A percentile compares a stretch with the other conserved stretches of the same genome.
These are phyloP conservation scores for Pisolithus marmoratus DNA, from an alignment of 768 basidiomycete genomes.

Conservation along the genomic window DNA sequence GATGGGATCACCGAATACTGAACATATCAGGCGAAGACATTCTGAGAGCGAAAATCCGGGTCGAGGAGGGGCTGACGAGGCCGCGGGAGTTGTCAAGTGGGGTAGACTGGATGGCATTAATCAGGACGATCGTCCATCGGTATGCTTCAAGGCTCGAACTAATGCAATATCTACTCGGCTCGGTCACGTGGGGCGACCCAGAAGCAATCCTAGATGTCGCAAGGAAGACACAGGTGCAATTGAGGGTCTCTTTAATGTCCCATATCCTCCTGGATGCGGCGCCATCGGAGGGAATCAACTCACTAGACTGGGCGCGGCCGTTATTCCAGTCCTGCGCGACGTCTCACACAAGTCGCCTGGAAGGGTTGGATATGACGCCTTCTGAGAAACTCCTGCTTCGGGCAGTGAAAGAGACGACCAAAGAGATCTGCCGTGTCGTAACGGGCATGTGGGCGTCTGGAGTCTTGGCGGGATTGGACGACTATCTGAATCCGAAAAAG, in stretches of 20 bases:
- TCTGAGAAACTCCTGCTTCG: slow-evolving; percentile 25
- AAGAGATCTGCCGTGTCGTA: slow-evolving; percentile 42
- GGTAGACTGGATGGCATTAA: too few relatives aligned
- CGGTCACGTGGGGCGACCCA: too few relatives aligned
- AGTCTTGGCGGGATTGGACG: slow-evolving; percentile 14
- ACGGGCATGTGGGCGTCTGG: slow-evolving; percentile 46
- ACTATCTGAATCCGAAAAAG: neutral
- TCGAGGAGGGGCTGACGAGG: too few relatives aligned
- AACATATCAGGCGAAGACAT: neutral
- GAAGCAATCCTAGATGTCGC: neutral
- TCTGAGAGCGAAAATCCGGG: neutral
- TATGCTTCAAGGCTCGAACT: too few relatives aligned
- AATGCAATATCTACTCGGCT: too few relatives aligned
- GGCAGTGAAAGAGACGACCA: slow-evolving; percentile 28
- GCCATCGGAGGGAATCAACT: neutral
- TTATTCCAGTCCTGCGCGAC: slow-evolving; percentile 29
- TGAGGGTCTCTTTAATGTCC: neutral
- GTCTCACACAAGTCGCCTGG: slow-evolving; percentile 15
- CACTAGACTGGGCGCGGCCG: slow-evolving; percentile 23
- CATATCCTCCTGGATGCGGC: neutral
- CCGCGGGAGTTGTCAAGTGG: too few relatives aligned
- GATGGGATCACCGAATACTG: neutral
- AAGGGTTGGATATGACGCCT: slow-evolving; percentile 14
- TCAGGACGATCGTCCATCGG: too few relatives aligned
- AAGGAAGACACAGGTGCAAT: neutral